These are phyloP conservation scores for Penicillium soppii DNA, from an alignment of 495 filamentous ascomycete species.

Conservation along the genomic window DNA sequence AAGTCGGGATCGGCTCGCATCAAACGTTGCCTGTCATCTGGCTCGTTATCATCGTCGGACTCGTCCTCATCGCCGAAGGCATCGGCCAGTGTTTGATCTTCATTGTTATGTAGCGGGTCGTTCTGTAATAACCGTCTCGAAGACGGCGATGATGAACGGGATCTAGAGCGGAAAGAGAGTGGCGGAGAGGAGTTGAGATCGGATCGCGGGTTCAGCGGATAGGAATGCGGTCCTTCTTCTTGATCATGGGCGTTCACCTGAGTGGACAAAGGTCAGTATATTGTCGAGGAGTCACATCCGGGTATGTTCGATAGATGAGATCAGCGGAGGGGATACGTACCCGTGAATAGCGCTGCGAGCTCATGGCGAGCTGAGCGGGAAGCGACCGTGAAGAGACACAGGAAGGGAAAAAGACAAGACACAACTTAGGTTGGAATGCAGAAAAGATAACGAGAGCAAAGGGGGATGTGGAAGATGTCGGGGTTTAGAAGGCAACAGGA, in stretches of 20 bases:
- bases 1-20: constrained; percentile 66
- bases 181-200: constrained; percentile 76
- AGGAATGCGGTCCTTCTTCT: constrained; percentile 46
- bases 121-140: constrained; percentile 53
- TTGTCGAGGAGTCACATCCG: constrained; percentile 13
- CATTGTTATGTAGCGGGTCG: constrained; percentile 54
- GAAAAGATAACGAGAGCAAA: constrained; percentile 15
- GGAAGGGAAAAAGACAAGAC: constrained; percentile 13
- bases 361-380: constrained; percentile 58
- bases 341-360: constrained; percentile 83
- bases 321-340: constrained; percentile 52
- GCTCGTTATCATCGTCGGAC: constrained; percentile 68
- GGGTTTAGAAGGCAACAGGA: constrained; percentile 23
- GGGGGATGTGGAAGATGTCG: constrained; percentile 19
- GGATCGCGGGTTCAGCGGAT: constrained; percentile 34
- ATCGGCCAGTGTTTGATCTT: constrained; percentile 79
- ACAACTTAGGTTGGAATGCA: constrained; percentile 16
- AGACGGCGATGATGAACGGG: constrained; percentile 70
- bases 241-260: constrained; percentile 57
- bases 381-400: constrained; percentile 18
- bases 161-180: constrained; percentile 87
- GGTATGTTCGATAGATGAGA: constrained; percentile 17
- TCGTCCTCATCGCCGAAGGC: constrained; percentile 77
- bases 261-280: constrained; percentile 13
- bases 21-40: constrained; percentile 80